These are phyloP conservation scores for Leptographium galeiforme DNA, from an alignment of 2,329 filamentous ascomycete genomes.

Conservation along the genomic window DNA sequence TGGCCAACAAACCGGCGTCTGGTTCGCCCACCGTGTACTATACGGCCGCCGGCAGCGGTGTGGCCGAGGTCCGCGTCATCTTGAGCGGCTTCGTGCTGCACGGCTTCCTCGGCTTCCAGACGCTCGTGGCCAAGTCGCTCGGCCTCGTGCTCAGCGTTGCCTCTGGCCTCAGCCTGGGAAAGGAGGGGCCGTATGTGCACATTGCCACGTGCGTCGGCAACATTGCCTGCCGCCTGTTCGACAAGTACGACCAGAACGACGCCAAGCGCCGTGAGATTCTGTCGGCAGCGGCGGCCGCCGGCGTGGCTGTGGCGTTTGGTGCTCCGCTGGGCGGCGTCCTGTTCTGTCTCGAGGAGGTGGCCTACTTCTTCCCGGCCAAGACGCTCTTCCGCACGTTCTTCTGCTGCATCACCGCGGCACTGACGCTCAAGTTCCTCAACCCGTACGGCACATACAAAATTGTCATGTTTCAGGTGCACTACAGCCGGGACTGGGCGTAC, in stretches of 20 bases:
- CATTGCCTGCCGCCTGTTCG: conserved; percentile 83
- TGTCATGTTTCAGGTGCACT: conserved; percentile 89
- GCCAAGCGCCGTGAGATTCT: conserved; percentile 86
- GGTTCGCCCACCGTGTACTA: conserved; percentile 80
- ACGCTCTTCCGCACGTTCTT: conserved; percentile 96
- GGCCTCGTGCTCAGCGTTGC: conserved; percentile 79
- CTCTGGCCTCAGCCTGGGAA: conserved; percentile 85
- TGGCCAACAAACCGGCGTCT: background rate
- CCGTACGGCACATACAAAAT: conserved; percentile 95
- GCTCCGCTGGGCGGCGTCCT: conserved; percentile 77
- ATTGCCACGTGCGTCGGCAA: conserved; percentile 93
- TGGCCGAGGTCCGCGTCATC: conserved; percentile 94
- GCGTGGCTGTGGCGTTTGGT: conserved; percentile 88
- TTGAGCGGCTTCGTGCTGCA: conserved; percentile 96
- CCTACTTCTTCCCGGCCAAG: conserved; percentile 95
- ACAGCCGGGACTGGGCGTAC: conserved; percentile 80
- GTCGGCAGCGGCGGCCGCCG: conserved; percentile 83
- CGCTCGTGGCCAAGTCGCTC: conserved; percentile 70
- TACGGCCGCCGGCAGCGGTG: conserved; percentile 87
- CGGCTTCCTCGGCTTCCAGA: conserved; percentile 83
- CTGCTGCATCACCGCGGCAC: conserved; percentile 84
- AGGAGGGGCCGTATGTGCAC: conserved; percentile 94
- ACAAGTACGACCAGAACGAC: conserved; percentile 89
- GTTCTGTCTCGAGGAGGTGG: conserved; percentile 88
- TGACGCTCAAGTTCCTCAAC: conserved; percentile 89